Base-by-base conservation (phyloP, 176 grass and related monocot species). In the Cocos nucifera region DNA sequence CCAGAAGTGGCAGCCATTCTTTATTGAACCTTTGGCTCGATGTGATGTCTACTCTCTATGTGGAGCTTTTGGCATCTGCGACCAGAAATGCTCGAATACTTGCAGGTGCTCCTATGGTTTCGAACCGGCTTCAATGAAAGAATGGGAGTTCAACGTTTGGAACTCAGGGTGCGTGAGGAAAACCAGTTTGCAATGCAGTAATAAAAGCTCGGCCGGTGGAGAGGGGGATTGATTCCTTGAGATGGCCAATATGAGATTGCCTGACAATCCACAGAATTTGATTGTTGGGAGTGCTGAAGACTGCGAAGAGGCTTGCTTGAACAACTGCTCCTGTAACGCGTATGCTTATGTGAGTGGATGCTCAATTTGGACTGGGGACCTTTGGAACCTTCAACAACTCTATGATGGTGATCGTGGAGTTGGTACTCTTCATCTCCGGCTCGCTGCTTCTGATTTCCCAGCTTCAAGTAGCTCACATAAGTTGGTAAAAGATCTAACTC, bases 221-320 rank as follows among this genome's bases (percentile, higher is more conserved):
- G 44, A 61, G 1, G 51, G 53, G 0, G 79, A 87, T 58, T 73
- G 77, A 16, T 89, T 89, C 50, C 55, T 83, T 27, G 17, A 3
- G 28, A 68, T 89, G 35, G 2, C 50, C 3, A 69, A 54, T 15
- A 53, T 85, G 27, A 72, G 55, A 54, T 27, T 89, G 28, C 81
- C 86, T 19, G 56, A 20, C 51, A 22, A 73, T 23, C 49, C 59
- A 25, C 49, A 54, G 44, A n/a, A 22, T 12, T 51, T 22, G 28
- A 6, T 24, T 50, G 73, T 18, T 22, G 56, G 49, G 49, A 78
- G 49, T 56, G 2, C 30, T 8, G 4, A 62, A 26, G 61, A 58
- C 1, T 85, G 86, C 1, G 53, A 74, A 30, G 22, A 25, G 12
- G 70, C 78, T 66, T 89, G 78, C 74, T 58, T 85, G 51, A 78